Percentiles rank a stretch among this genome's conserved stretches.
phyloP scores from a whole-genome alignment of 2,329 filamentous ascomycete genomes.

The Phyllachora maydis region DNA sequence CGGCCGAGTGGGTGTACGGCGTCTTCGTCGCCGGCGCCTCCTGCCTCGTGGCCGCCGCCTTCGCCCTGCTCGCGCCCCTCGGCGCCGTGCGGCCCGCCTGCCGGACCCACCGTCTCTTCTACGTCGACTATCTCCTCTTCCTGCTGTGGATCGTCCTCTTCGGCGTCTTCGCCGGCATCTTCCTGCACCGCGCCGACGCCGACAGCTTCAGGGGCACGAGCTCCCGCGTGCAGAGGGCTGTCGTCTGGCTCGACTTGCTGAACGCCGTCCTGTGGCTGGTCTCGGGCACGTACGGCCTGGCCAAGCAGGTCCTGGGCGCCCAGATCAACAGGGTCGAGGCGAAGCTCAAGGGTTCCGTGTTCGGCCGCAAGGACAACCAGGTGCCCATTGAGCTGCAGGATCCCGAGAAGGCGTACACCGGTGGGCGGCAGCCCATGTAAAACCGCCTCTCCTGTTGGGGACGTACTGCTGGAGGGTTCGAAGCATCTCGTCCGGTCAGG shows the following conservation, averaged over 20 bases:
- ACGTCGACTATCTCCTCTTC: conserved; percentile 21
- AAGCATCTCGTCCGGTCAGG: no score
- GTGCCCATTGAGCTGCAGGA: no score
- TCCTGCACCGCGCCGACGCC: conserved; percentile 34
- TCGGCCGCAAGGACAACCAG: no score
- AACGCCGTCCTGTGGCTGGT: conserved; percentile 47
- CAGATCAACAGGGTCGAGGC: no score
- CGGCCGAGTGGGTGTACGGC: conserved; percentile 41
- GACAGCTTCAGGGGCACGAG: conserved; percentile 23
- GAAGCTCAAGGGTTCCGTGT: no score
- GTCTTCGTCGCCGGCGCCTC: conserved; percentile 33
- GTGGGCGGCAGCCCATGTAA: no score
- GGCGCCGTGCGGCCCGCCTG: conserved; percentile 12
- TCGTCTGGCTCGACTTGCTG: conserved; percentile 51
- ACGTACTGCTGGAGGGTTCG: no score
- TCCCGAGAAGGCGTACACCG: no score
- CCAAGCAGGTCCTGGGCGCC: conserved; percentile 18
- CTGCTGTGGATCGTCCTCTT: conserved; percentile 44
- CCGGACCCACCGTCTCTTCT: conserved; percentile 21
- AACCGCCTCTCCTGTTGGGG: no score
- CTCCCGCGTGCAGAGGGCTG: conserved; percentile 39
- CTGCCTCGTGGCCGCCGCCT: conserved; percentile 25
- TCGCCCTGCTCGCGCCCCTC: conserved; percentile 16
- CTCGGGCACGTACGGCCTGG: conserved; percentile 18
- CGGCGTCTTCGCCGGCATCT: conserved; percentile 53